A percentile compares a stretch with the other conserved stretches of the same genome.
phyloP scores from a whole-genome alignment of 768 basidiomycete species.

The Rhodosporidiobolus sp. region DNA sequence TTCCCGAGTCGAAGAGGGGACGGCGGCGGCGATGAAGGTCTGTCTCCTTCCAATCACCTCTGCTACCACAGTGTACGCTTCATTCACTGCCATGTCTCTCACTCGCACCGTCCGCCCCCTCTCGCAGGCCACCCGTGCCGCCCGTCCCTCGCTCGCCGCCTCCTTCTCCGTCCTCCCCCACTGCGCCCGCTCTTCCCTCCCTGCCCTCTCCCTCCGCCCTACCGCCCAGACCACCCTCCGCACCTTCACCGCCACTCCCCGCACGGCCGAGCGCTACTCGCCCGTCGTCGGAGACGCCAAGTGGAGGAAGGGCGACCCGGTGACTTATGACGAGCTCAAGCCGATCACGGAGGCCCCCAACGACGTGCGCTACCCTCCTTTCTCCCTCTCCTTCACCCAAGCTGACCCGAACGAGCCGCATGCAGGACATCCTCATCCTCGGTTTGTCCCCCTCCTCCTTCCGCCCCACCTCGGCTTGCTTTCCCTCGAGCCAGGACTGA shows the following conservation, averaged over 20 bases:
- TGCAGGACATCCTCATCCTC: constrained; percentile 37
- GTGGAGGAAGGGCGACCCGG: constrained; percentile 30
- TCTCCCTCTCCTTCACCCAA: not conserved
- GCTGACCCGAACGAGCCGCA: not conserved
- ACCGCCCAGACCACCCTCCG: not conserved
- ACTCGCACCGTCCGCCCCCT: not conserved
- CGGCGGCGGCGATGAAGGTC: too few relatives aligned
- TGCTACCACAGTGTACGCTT: too few relatives aligned
- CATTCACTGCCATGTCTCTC: not conserved
- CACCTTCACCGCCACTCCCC: not conserved
- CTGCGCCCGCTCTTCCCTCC: not conserved
- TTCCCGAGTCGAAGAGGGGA: too few relatives aligned
- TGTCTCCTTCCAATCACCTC: too few relatives aligned
- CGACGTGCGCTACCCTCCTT: constrained; percentile 51
- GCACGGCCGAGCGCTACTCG: not conserved
- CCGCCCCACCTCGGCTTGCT: not conserved
- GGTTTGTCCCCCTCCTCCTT: constrained; percentile 9
- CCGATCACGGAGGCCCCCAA: constrained; percentile 69
- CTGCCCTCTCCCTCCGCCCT: not conserved
- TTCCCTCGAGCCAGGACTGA: constrained; percentile 52
- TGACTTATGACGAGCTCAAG: constrained; percentile 78
- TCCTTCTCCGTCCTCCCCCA: not conserved
- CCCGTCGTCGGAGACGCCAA: constrained; percentile 7
- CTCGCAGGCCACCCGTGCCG: not conserved
- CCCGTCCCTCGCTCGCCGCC: not conserved